Base-by-base conservation (phyloP, 2,329 filamentous ascomycete genomes). In the Alternaria gaisen region DNA sequence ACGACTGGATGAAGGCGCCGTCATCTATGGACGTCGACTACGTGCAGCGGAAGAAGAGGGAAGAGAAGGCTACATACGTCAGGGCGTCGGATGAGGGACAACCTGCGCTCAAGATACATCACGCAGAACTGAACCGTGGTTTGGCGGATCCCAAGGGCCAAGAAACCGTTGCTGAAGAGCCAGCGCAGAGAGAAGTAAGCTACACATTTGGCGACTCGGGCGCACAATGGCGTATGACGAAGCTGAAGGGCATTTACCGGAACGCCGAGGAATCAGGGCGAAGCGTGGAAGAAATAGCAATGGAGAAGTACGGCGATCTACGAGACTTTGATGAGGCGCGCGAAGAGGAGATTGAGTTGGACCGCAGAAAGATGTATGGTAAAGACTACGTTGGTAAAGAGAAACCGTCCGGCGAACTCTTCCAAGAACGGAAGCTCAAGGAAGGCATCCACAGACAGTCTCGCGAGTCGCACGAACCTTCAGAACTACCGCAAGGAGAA, bases 211-310 rank as follows among this genome's bases (percentile, higher is more conserved):
- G 96, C 18, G 95, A 99, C 76, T 82, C 87, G 7, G 94, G 95
- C 0, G 94, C 94, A 14, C 88, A 93, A 70, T 99, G 96, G 95
- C 90, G 96, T 51, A 97, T 99, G 94, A 97, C 91, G 6, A 97
- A 94, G 78, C 86, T 99, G 32, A 93, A 91, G 67, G 91, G 89
- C 11, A 92, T 97, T 2, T 97, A 97, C 77, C 86, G 87, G 26
- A 86, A 90, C 55, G 92, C 93, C 0, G 85, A 96, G 68, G 90
- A 95, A 70, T 89, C 83, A 0, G 89, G 89, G 0, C 85, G 85
- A n/a, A 72, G 87, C 0, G 84, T 96, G 0, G 94, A 98, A 7
- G 92, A 97, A 1, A 83, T 98, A 50, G 95, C 94, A 0, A 71
- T 91, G 38, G 91, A 97, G 69, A 86, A 92, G 12, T 97, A 91